phyloP scores from a whole-genome alignment of 1,139 yeast genomes.

The Pichia sp. region DNA sequence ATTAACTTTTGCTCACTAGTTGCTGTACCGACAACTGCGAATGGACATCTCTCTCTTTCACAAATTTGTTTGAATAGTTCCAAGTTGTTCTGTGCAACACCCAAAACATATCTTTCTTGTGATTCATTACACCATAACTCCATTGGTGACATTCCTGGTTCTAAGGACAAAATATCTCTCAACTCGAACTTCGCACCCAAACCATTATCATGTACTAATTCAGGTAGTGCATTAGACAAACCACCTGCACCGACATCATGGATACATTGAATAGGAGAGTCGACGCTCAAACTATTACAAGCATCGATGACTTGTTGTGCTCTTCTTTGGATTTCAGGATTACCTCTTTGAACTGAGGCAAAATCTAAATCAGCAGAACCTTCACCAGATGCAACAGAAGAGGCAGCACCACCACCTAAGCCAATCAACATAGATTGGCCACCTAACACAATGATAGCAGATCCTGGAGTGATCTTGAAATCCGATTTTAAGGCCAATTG shows the following conservation, averaged over 20 bases:
- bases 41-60: conserved; percentile 94
- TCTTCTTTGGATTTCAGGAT: conserved; percentile 98
- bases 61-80: conserved; percentile 72
- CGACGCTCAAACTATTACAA: conserved; percentile 77
- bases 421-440: conserved; percentile 99
- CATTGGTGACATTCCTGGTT: conserved; percentile 99
- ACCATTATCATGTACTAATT: conserved; percentile 93
- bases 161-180: conserved; percentile 84
- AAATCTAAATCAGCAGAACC: conserved; percentile 94
- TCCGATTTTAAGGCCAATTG: conserved; percentile 79
- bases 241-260: conserved; percentile 99
- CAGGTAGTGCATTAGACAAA: conserved; percentile 93
- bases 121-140: conserved; percentile 99
- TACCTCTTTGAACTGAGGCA: conserved; percentile 98
- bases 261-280: conserved; percentile 88
- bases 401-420: conserved; percentile 99
- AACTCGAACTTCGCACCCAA: conserved; percentile 92
- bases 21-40: conserved; percentile 92
- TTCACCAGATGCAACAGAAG: conserved; percentile 91
- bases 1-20: conserved; percentile 80
- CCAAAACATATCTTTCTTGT: conserved; percentile 95
- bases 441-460: conserved; percentile 89
- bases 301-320: conserved; percentile 97
- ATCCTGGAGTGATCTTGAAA: conserved; percentile 85
- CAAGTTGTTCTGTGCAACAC: conserved; percentile 79